These are phyloP conservation scores for Cordyceps cateniannulata DNA, from an alignment of 2,329 filamentous ascomycete genomes.

Conservation along the genomic window DNA sequence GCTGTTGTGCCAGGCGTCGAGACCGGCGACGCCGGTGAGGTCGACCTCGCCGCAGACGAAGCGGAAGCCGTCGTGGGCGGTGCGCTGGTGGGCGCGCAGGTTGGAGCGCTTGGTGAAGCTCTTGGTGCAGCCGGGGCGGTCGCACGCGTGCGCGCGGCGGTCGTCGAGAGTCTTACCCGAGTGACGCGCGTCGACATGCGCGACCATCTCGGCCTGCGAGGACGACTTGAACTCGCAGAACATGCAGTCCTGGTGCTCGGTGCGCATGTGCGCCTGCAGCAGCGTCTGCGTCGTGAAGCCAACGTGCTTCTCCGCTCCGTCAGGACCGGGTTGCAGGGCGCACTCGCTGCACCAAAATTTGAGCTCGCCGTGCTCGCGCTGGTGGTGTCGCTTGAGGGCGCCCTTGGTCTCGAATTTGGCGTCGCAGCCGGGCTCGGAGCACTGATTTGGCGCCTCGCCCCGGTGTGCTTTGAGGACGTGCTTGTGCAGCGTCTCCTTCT, in stretches of 20 bases:
- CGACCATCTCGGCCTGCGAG: slow-evolving; percentile 61
- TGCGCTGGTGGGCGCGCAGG: slow-evolving; percentile 70
- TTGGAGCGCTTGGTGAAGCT: slow-evolving; percentile 81
- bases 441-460: slow-evolving; percentile 63
- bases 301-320: slow-evolving; percentile 35
- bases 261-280: slow-evolving; percentile 66
- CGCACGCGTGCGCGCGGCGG: slow-evolving; percentile 60
- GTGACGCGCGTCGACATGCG: slow-evolving; percentile 74
- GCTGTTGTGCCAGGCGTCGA: slow-evolving; percentile 57
- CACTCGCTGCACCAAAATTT: slow-evolving; percentile 77
- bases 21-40: slow-evolving; percentile 47
- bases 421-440: slow-evolving; percentile 54
- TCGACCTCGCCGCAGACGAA: slow-evolving; percentile 74
- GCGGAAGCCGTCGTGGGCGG: slow-evolving; percentile 66
- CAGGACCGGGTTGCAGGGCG: slow-evolving; percentile 30
- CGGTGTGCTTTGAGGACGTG: slow-evolving; percentile 76
- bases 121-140: slow-evolving; percentile 61
- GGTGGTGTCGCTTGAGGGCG: slow-evolving; percentile 64
- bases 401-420: slow-evolving; percentile 68
- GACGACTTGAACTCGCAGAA: slow-evolving; percentile 66
- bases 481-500: slow-evolving; percentile 76
- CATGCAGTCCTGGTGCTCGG: slow-evolving; percentile 67
- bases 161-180: slow-evolving; percentile 55
- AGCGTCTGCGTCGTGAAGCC: slow-evolving; percentile 67
- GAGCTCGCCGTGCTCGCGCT: slow-evolving; percentile 61